Conservation (phyloP, 345 rosid genomes). For the Rhodamnia rubescens region DNA sequence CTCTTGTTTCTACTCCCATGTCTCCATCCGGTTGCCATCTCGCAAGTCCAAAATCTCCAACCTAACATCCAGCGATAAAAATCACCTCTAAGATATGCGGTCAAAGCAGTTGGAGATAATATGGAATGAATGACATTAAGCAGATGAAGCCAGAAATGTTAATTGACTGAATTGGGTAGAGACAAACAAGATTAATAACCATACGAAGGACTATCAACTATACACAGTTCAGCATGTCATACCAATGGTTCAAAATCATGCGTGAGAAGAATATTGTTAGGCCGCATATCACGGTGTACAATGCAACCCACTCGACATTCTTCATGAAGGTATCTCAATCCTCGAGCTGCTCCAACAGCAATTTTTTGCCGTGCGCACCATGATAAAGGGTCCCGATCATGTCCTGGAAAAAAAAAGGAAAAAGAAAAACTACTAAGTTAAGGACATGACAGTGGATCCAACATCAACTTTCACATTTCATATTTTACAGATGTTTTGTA, state of each 20-base stretch:
- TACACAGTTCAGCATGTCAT: background rate
- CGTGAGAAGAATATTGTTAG: constrained; percentile 88
- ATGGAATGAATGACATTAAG: background rate
- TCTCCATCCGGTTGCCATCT: constrained; percentile 99
- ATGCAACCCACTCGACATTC: constrained; percentile 99
- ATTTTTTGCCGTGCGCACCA: constrained; percentile 93
- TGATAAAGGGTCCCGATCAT: constrained; percentile 37
- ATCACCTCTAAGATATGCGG: background rate
- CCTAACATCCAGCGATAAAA: constrained; percentile 26
- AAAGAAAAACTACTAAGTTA: background rate
- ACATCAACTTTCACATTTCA: background rate
- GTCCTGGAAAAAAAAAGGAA: constrained; percentile 26
- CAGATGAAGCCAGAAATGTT: background rate
- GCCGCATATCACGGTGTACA: constrained; percentile 96
- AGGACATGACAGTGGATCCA: background rate
- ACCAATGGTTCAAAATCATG: constrained; percentile 97
- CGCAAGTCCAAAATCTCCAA: constrained; percentile 97
- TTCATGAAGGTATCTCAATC: constrained; percentile 94
- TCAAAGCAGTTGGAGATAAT: background rate
- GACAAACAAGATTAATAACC: background rate
- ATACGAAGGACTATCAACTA: background rate
- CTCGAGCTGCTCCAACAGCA: constrained; percentile 97
- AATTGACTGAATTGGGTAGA: background rate
- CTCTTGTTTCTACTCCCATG: constrained; percentile 83
- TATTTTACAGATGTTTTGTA: background rate